Percentiles rank a stretch among this genome's conserved stretches.
Evolutionary conservation across 495 filamentous ascomycete species (phyloP).

Genomic region (Penicillium silybi): DNA sequence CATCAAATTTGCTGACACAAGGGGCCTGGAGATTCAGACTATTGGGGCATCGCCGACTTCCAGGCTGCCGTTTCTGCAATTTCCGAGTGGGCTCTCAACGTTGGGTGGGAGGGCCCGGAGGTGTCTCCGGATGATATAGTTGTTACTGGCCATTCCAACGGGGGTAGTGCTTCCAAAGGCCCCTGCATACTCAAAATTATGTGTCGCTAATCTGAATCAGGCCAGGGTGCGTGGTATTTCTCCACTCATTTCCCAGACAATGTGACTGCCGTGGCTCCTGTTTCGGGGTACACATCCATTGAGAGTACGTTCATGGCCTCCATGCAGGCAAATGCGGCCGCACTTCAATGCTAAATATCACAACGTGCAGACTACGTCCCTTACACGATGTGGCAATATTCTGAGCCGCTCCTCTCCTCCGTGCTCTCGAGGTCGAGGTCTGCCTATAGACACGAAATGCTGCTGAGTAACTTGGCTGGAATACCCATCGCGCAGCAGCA

Average conservation of each 20-base stretch:
- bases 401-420: constrained; percentile 43
- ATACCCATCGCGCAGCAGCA: too few species aligned
- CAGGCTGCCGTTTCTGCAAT: constrained; percentile 50
- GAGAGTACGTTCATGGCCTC: too few species aligned
- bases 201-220: constrained; percentile 28
- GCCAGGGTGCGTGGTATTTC: too few species aligned
- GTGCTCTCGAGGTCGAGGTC: constrained; percentile 42
- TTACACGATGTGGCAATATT: constrained; percentile 51
- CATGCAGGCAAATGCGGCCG: too few species aligned
- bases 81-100: constrained; percentile 49
- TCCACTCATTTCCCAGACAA: too few species aligned
- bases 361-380: constrained; percentile 52
- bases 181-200: too few species aligned
- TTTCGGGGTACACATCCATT: too few species aligned
- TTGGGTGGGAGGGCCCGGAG: constrained; percentile 4
- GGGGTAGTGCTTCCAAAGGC: not conserved
- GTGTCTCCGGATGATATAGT: not conserved
- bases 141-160: not conserved
- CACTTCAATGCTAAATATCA: not conserved
- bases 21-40: constrained; percentile 33
- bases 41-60: constrained; percentile 54
- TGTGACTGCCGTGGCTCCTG: too few species aligned
- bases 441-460: too few species aligned
- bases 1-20: not conserved
- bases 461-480: too few species aligned